phyloP scores from a whole-genome alignment of 2,329 filamentous ascomycete species.

The Penicillium frequentans region DNA sequence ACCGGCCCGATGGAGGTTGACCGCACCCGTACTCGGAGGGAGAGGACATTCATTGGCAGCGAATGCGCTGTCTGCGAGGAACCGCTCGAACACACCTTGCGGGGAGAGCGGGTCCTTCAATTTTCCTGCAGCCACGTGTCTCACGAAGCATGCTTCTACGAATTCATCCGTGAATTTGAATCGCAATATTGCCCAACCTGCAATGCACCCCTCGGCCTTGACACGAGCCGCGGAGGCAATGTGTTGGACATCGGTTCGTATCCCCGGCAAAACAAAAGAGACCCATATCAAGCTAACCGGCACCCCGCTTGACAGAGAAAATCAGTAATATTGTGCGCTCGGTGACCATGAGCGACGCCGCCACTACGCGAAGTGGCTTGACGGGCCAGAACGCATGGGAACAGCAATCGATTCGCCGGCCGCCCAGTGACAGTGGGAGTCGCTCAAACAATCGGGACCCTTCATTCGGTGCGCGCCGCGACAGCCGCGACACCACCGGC shows the following conservation, averaged over 20 bases:
- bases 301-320: constrained; percentile 66
- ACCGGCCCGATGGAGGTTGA: constrained; percentile 72
- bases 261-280: not conserved
- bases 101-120: constrained; percentile 90
- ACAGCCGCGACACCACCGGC: constrained; percentile 42
- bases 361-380: constrained; percentile 48
- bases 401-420: constrained; percentile 31
- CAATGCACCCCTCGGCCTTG: constrained; percentile 84
- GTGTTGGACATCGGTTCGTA: constrained; percentile 81
- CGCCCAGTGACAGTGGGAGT: constrained; percentile 34
- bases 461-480: constrained; percentile 30
- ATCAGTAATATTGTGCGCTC: constrained; percentile 90
- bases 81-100: constrained; percentile 89
- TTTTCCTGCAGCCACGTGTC: constrained; percentile 97
- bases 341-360: constrained; percentile 66
- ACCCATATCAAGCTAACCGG: not conserved
- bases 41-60: constrained; percentile 91
- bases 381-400: constrained; percentile 66
- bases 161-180: constrained; percentile 93
- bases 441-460: constrained; percentile 19
- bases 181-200: constrained; percentile 93
- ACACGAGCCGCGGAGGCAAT: constrained; percentile 90
- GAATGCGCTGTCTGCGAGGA: constrained; percentile 97
- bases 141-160: constrained; percentile 98
- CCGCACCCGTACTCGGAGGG: constrained; percentile 74